Evolutionary conservation across 2,329 filamentous ascomycete species (phyloP).

Genomic region (Cercospora sojina): DNA sequence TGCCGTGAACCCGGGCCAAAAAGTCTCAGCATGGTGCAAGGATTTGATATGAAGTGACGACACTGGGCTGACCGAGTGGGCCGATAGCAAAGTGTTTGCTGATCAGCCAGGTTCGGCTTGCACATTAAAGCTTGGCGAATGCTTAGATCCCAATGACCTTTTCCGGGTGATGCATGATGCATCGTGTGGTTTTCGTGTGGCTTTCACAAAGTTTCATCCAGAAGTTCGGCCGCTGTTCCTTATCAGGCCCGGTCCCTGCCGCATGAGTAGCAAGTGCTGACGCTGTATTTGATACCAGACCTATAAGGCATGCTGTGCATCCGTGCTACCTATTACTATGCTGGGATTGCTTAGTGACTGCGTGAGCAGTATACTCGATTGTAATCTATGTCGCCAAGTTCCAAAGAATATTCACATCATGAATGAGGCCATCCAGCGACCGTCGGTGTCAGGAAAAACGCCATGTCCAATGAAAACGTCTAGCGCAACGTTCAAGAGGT

Average conservation of each 20-base stretch:
- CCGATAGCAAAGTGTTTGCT: not conserved
- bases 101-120: not conserved
- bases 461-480: not conserved
- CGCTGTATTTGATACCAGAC: not conserved
- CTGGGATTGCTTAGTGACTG: not conserved
- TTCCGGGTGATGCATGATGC: not conserved
- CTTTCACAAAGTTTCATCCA: not conserved
- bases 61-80: not conserved
- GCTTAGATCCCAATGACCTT: not conserved
- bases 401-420: not conserved
- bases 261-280: not conserved
- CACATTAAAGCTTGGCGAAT: not conserved
- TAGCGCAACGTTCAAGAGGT: not conserved
- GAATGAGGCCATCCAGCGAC: not conserved
- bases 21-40: not conserved
- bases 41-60: conserved; percentile 3
- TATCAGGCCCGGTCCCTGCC: not conserved
- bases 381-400: not conserved
- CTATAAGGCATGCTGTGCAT: not conserved
- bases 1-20: not conserved
- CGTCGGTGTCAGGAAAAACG: not conserved
- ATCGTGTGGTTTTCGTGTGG: not conserved
- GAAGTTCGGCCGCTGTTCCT: not conserved
- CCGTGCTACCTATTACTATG: not conserved
- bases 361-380: not conserved